Base-by-base conservation (phyloP, 2,329 filamentous ascomycete genomes). In the Trichoderma aggressivum region DNA sequence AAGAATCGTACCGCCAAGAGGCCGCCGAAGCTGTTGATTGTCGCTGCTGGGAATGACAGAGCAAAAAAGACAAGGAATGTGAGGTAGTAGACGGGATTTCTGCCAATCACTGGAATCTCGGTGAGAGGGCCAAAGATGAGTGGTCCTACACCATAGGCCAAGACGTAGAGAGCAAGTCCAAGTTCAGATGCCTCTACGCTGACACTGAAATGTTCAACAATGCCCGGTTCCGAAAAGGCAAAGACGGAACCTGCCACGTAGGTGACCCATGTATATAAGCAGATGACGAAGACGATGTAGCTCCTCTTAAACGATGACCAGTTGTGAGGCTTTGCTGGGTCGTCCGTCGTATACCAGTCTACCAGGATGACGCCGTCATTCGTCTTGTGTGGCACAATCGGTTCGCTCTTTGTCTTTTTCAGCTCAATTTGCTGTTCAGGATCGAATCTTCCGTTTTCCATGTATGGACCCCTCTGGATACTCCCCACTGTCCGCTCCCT, bases 1-100 rank as follows among this genome's bases (percentile, higher is more conserved):
- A 91, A 78, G 79, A 91, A 91, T 1, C 89, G 85, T 3, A 90
- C 81, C 5, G 90, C 87, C 74, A 91, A 84, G 10, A 93, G 82
- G 0, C 89, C 88, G 16, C 55, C 34, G 14, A 63, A 64, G 21
- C 58, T 70, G 21, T 70, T 64, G 18, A 64, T 61, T 3, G 47
- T 24, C 5, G 67, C 67, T 43, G 58, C 58, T 14, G 56, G 56
- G 18, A 70, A 62, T 21, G 67, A 70, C 12, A 64, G 26, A 24
- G 59, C 58, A 36, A 70, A 60, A n/a, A 70, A 70, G 21, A 70
- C 43, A 7, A 62, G 16, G 3, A 70, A 63, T 3, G 67, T 70
- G 32, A 64, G 39, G 4, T 62, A 62, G 26, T 64, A 70, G 12
- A 63, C 56, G 3, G 58, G 58, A 64, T 56, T 70, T 24, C 67